Percentiles rank a stretch among this genome's conserved stretches.
Evolutionary conservation across 306 rosid genomes (phyloP).

Genomic region (Lathyrus tuberosus): DNA sequence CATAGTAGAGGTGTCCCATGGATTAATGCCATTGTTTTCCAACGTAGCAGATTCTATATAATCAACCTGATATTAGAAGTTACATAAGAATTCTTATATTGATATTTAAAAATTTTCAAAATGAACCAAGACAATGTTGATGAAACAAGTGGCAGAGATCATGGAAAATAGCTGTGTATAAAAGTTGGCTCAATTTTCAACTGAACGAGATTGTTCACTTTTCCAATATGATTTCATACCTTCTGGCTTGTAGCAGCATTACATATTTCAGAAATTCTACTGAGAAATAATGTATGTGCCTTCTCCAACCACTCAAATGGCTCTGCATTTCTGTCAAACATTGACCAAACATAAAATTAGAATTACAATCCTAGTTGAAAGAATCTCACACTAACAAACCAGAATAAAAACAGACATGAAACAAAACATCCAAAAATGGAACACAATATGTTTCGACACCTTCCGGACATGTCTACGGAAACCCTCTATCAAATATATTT

Average conservation of each 20-base stretch:
- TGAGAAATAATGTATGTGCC: slow-evolving; percentile 65
- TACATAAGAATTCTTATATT: slow-evolving; percentile 19
- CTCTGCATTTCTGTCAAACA: slow-evolving; percentile 66
- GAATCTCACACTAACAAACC: slow-evolving; percentile 6
- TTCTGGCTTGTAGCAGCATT: slow-evolving; percentile 51
- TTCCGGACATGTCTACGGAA: too few relatives aligned
- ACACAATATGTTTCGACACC: too few relatives aligned
- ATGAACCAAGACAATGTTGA: slow-evolving; percentile 17
- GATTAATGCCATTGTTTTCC: slow-evolving; percentile 55
- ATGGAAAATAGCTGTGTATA: slow-evolving; percentile 5
- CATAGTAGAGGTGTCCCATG: slow-evolving; percentile 74
- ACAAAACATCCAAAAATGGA: not conserved
- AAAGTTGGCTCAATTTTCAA: slow-evolving; percentile 24
- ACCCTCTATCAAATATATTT: too few relatives aligned
- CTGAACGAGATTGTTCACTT: slow-evolving; percentile 26
- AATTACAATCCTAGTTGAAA: slow-evolving; percentile 7
- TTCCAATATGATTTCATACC: slow-evolving; percentile 46
- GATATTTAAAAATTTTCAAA: slow-evolving; percentile 35
- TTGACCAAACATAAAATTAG: slow-evolving; percentile 37
- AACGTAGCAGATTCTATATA: slow-evolving; percentile 33
- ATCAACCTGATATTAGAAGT: slow-evolving; percentile 56
- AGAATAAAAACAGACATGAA: slow-evolving; percentile 3
- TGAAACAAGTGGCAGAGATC: slow-evolving; percentile 25
- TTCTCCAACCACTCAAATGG: slow-evolving; percentile 73
- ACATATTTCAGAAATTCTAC: slow-evolving; percentile 58